A percentile compares a stretch with the other conserved stretches of the same genome.
phyloP scores from a whole-genome alignment of 192 early-diverging fungal species.

The Coemansia sp. region DNA sequence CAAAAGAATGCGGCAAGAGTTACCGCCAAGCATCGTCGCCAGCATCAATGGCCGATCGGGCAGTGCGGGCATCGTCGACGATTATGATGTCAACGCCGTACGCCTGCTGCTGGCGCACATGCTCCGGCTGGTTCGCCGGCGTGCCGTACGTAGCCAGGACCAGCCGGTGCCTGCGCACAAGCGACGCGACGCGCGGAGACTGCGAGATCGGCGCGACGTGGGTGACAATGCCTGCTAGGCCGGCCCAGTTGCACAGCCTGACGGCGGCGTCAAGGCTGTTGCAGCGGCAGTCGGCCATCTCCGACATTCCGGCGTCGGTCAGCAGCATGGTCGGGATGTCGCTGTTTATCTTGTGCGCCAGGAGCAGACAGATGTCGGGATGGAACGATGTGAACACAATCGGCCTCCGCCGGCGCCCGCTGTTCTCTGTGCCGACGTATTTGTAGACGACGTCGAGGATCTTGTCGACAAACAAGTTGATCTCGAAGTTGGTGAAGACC shows the following conservation, averaged over 20 bases:
- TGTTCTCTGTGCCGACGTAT: constrained; percentile 8
- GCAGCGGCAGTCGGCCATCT: constrained; percentile 76
- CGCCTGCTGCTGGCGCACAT: constrained; percentile 71
- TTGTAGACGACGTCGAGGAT: constrained; percentile 79
- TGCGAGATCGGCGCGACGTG: constrained; percentile 72
- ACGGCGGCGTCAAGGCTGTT: constrained; percentile 82
- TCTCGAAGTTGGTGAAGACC: constrained; percentile 70
- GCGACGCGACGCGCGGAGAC: constrained; percentile 69
- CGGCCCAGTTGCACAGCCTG: constrained; percentile 70
- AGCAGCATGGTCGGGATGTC: constrained; percentile 89
- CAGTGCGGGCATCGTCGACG: constrained; percentile 66
- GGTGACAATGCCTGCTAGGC: constrained; percentile 81
- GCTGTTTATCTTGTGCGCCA: constrained; percentile 84
- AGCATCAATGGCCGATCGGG: constrained; percentile 41
- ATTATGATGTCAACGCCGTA: constrained; percentile 89
- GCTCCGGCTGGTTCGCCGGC: constrained; percentile 74
- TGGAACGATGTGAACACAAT: constrained; percentile 95
- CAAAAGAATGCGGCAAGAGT: neutral
- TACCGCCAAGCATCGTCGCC: constrained; percentile 5
- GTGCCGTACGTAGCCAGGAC: constrained; percentile 82
- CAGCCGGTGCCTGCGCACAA: constrained; percentile 73
- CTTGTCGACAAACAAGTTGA: constrained; percentile 84
- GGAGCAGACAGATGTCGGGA: constrained; percentile 81
- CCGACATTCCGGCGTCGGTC: constrained; percentile 77
- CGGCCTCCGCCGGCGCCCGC: constrained; percentile 56